phyloP scores from a whole-genome alignment of 352 stramenopile species.

The Pythium rishiriense region DNA sequence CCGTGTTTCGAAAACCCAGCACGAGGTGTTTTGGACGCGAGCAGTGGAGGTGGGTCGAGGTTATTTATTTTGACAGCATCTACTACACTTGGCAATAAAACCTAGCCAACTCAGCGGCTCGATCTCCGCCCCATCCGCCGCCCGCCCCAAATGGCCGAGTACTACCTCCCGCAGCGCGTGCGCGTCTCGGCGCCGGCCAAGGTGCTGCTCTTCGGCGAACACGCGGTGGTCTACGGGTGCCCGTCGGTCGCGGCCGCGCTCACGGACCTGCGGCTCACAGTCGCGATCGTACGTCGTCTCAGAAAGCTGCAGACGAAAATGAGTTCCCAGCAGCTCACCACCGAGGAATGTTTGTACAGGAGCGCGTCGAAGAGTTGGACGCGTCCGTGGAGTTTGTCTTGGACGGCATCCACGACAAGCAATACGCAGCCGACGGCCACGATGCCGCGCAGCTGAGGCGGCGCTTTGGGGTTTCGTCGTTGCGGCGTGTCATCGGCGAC shows the following conservation, averaged over 20 bases:
- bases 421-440: constrained; percentile 14
- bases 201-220: constrained; percentile 88
- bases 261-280: constrained; percentile 80
- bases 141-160: constrained; percentile 2
- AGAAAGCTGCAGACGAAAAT: background rate
- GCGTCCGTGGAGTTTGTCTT: constrained; percentile 50
- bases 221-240: constrained; percentile 88
- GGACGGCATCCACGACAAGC: constrained; percentile 43
- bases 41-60: background rate
- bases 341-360: constrained; percentile 11
- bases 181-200: constrained; percentile 85
- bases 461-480: constrained; percentile 31
- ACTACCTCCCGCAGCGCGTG: constrained; percentile 29
- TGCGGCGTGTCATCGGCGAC: constrained; percentile 39
- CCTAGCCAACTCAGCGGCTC: too few species aligned
- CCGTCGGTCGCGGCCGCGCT: constrained; percentile 82
- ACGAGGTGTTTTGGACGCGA: too few species aligned
- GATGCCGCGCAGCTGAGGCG: constrained; percentile 29
- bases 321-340: background rate
- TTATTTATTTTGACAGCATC: background rate
- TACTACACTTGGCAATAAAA: background rate
- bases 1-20: too few species aligned
- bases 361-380: constrained; percentile 14
- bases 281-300: constrained; percentile 62
- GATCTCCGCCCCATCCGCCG: background rate